Evolutionary conservation across 2,329 filamentous ascomycete species (phyloP).

Genomic region (Cercospora sojina): DNA sequence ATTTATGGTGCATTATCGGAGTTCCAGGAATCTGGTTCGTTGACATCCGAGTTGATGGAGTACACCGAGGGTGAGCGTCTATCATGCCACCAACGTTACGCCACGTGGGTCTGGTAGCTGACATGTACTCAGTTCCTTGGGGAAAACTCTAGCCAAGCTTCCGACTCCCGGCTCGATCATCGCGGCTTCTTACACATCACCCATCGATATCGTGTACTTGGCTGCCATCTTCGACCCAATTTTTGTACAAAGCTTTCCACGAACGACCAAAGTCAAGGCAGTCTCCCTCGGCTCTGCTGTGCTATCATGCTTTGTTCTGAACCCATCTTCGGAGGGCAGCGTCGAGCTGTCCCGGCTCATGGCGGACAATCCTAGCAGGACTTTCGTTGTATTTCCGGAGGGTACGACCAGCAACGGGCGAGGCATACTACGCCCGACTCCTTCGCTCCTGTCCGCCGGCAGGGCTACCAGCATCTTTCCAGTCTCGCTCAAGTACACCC

Average conservation of each 20-base stretch:
- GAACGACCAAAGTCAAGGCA: slow-evolving; percentile 63
- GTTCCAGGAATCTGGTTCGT: slow-evolving; percentile 97
- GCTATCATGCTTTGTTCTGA: slow-evolving; percentile 51
- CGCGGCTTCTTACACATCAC: slow-evolving; percentile 86
- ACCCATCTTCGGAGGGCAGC: slow-evolving; percentile 28
- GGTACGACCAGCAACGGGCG: slow-evolving; percentile 92
- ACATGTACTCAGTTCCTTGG: slow-evolving; percentile 57
- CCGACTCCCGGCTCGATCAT: slow-evolving; percentile 80
- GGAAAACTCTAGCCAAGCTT: slow-evolving; percentile 68
- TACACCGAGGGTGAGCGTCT: slow-evolving; percentile 72
- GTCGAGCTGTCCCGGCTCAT: slow-evolving; percentile 53
- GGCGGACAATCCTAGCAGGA: slow-evolving; percentile 66
- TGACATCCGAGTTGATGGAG: slow-evolving; percentile 95
- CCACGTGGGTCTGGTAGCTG: slow-evolving; percentile 18
- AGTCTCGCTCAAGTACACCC: slow-evolving; percentile 83
- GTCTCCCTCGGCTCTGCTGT: slow-evolving; percentile 77
- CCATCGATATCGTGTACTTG: slow-evolving; percentile 89
- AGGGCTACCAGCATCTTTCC: slow-evolving; percentile 78
- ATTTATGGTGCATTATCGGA: slow-evolving; percentile 82
- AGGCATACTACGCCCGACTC: slow-evolving; percentile 80
- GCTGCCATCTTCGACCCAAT: slow-evolving; percentile 95
- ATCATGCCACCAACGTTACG: slow-evolving; percentile 1
- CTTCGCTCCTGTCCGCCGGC: slow-evolving; percentile 68
- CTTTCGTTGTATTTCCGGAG: slow-evolving; percentile 88
- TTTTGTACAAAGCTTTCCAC: slow-evolving; percentile 82